phyloP scores from a whole-genome alignment of 2,329 filamentous ascomycete species.

The Colletotrichum magnum region DNA sequence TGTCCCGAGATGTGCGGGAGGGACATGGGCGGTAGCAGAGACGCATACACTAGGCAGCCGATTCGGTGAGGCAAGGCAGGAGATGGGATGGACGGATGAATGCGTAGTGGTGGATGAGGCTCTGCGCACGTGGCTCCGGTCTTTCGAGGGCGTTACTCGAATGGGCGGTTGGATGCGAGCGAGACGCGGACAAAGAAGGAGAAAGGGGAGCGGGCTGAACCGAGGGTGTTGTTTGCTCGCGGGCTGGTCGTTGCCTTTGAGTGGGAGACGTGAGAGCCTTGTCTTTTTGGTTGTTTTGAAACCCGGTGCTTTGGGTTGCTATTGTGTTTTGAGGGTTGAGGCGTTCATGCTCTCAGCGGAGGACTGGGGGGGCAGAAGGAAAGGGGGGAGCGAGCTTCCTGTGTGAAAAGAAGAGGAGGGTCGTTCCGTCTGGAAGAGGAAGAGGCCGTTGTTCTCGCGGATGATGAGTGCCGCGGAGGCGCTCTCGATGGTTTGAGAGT shows the following conservation, averaged over 20 bases:
- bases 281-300: no score
- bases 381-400: no score
- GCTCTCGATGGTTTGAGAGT: slow-evolving; percentile 20
- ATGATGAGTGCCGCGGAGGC: slow-evolving; percentile 27
- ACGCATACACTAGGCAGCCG: background rate
- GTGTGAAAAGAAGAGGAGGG: no score
- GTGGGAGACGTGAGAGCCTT: background rate
- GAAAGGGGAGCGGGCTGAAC: slow-evolving; percentile 2
- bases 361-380: no score
- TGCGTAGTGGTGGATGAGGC: slow-evolving; percentile 3
- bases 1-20: slow-evolving; percentile 23
- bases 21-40: background rate
- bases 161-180: slow-evolving; percentile 20
- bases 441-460: slow-evolving; percentile 9
- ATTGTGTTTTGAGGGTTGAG: no score
- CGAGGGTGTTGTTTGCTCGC: background rate
- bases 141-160: slow-evolving; percentile 9
- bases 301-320: no score
- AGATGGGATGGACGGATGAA: slow-evolving; percentile 1
- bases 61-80: background rate
- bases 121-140: slow-evolving; percentile 9
- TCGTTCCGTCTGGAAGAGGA: slow-evolving; percentile 4
- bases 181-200: background rate
- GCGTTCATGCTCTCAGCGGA: no score
- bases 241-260: background rate